Evolutionary conservation across 2,329 filamentous ascomycete species (phyloP).

Genomic region (Alternaria sp.): DNA sequence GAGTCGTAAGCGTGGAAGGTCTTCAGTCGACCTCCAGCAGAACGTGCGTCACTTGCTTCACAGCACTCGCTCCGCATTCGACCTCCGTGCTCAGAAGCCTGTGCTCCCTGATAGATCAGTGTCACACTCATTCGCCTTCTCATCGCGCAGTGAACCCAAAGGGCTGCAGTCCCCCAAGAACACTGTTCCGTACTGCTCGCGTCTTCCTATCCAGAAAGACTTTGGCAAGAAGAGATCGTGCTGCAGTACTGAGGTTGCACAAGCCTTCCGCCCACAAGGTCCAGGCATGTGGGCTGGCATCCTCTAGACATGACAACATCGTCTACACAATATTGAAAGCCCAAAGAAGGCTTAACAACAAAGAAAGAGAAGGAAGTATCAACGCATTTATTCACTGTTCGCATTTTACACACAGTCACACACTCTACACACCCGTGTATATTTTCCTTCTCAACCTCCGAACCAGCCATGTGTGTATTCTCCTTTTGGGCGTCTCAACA

Average conservation of each 20-base stretch:
- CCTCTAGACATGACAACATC: conserved; percentile 47
- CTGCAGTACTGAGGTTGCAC: conserved; percentile 67
- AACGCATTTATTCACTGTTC: conserved; percentile 9
- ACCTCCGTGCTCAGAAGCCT: conserved; percentile 44
- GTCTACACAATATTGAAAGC: conserved; percentile 15
- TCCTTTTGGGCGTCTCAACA: conserved; percentile 12
- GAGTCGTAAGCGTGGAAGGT: conserved; percentile 66
- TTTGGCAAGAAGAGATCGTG: conserved; percentile 71
- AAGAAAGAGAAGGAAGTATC: conserved; percentile 24
- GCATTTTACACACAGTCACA: conserved; percentile 7
- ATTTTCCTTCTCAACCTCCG: conserved; percentile 24
- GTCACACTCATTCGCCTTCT: conserved; percentile 44
- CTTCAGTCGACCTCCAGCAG: conserved; percentile 70
- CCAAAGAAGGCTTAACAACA: conserved; percentile 30
- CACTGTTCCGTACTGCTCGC: conserved; percentile 50
- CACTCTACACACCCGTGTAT: conserved; percentile 29
- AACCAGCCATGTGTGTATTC: conserved; percentile 20
- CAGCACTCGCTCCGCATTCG: conserved; percentile 50
- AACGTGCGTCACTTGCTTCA: conserved; percentile 71
- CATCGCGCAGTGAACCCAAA: conserved; percentile 41
- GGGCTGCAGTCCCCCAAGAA: conserved; percentile 51
- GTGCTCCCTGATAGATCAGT: conserved; percentile 49
- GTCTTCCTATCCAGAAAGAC: conserved; percentile 56
- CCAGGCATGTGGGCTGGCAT: conserved; percentile 74
- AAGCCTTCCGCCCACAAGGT: conserved; percentile 61